These are phyloP conservation scores for Cantharellus cinnabarinus DNA, from an alignment of 768 basidiomycete species.

Conservation along the genomic window DNA sequence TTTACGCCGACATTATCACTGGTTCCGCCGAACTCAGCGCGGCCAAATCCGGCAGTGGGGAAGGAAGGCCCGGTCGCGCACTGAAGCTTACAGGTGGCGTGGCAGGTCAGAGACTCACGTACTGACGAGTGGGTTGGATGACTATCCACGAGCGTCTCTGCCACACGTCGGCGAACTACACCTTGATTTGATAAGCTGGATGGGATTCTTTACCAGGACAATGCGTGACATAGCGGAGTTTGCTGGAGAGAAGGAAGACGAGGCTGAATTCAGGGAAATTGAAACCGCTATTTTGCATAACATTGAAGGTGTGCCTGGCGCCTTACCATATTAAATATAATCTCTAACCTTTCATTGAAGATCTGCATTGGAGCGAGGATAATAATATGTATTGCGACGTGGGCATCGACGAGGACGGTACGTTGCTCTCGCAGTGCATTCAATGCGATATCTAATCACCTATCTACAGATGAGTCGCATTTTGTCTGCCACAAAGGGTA, in stretches of 20 bases:
- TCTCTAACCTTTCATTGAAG: slow-evolving; percentile 20
- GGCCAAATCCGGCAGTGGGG: slow-evolving; percentile 87
- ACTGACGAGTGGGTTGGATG: slow-evolving; percentile 88
- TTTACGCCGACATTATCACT: slow-evolving; percentile 80
- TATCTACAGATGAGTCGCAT: slow-evolving; percentile 59
- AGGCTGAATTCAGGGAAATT: slow-evolving; percentile 49
- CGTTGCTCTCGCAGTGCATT: slow-evolving; percentile 1
- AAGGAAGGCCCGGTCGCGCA: slow-evolving; percentile 62
- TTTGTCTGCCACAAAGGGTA: slow-evolving; percentile 86
- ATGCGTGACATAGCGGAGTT: slow-evolving; percentile 83
- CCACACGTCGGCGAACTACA: slow-evolving; percentile 86
- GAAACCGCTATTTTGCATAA: slow-evolving; percentile 68
- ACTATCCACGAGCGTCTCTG: slow-evolving; percentile 68
- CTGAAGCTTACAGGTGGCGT: slow-evolving; percentile 88
- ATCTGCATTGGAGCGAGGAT: slow-evolving; percentile 84
- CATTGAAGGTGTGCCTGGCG: slow-evolving; percentile 43
- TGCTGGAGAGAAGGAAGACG: slow-evolving; percentile 71
- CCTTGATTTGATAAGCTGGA: slow-evolving; percentile 85
- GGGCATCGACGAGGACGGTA: slow-evolving; percentile 68
- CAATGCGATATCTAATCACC: background rate
- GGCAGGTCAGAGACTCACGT: slow-evolving; percentile 74
- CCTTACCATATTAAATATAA: background rate
- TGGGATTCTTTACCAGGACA: slow-evolving; percentile 86
- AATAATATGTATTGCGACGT: slow-evolving; percentile 87
- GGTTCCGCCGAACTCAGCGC: slow-evolving; percentile 87